A percentile compares a stretch with the other conserved stretches of the same genome.
These are phyloP conservation scores for Fragaria iinumae DNA, from an alignment of 306 rosid genomes.

Conservation along the genomic window DNA sequence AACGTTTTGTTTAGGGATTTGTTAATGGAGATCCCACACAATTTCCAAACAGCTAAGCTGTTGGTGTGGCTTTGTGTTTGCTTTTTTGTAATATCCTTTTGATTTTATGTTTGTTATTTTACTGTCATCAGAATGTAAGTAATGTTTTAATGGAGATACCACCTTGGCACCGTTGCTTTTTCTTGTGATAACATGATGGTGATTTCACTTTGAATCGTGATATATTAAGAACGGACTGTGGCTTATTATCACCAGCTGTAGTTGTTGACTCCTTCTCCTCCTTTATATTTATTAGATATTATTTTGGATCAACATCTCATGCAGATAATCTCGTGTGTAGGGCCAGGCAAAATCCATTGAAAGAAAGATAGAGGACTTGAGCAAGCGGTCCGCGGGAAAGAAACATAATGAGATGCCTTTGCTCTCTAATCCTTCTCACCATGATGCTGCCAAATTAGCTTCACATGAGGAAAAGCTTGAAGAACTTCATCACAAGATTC, in stretches of 20 bases:
- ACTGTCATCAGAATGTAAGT: background rate
- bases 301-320: conserved; percentile 29
- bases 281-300: conserved; percentile 6
- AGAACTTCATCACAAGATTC: conserved; percentile 59
- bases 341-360: conserved; percentile 53
- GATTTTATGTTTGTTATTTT: background rate
- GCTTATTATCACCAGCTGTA: background rate
- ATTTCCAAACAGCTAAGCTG: background rate
- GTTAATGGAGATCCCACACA: background rate
- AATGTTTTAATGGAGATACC: background rate
- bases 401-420: conserved; percentile 36
- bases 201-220: background rate
- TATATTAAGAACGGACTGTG: background rate
- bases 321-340: conserved; percentile 47
- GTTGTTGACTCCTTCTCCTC: conserved; percentile 9
- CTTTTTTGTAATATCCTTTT: background rate
- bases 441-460: conserved; percentile 39
- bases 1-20: background rate
- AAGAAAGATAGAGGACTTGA: conserved; percentile 50
- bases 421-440: conserved; percentile 40
- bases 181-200: background rate
- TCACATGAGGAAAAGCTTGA: conserved; percentile 67
- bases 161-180: background rate
- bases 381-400: conserved; percentile 32
- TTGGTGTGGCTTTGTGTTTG: background rate